A percentile compares a stretch with the other conserved stretches of the same genome.
Conservation (phyloP, 805 yeast genomes). For the Ogataea trehalophila region DNA sequence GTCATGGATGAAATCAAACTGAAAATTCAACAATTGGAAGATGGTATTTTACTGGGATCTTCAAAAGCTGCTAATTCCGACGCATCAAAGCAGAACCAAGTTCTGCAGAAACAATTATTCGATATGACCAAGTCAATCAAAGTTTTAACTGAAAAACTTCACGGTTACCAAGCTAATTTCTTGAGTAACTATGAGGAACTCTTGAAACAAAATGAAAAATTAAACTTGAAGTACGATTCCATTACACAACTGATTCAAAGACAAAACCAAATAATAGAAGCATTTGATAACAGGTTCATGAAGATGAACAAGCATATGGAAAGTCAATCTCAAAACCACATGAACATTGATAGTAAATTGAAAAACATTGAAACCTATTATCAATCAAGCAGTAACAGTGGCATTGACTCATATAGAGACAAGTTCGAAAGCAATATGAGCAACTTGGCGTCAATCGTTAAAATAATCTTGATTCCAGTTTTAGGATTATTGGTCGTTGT, state of each 20-base stretch:
- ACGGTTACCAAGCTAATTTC: conserved; percentile 2
- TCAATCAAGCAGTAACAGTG: conserved; percentile 1
- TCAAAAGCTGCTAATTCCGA: not conserved
- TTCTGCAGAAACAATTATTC: conserved; percentile 18
- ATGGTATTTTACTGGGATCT: not conserved
- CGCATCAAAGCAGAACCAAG: conserved; percentile 5
- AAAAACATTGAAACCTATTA: conserved; percentile 12
- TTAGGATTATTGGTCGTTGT: conserved; percentile 36
- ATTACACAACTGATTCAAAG: conserved; percentile 5
- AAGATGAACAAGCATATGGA: conserved; percentile 13
- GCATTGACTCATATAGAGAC: conserved; percentile 5
- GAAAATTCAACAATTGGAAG: conserved; percentile 7
- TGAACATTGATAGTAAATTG: conserved; percentile 12
- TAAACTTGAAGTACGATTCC: conserved; percentile 12
- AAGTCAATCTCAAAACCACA: conserved; percentile 17
- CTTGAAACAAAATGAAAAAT: conserved; percentile 7
- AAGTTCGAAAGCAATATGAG: conserved; percentile 17
- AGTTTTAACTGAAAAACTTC: conserved; percentile 7
- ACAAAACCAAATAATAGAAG: conserved; percentile 15
- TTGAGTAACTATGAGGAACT: conserved; percentile 5
- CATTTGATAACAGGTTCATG: conserved; percentile 12
- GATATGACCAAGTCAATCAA: conserved; percentile 17
- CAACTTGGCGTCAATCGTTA: conserved; percentile 15
- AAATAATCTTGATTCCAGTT: conserved; percentile 33
- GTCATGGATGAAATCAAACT: conserved; percentile 2